Evolutionary conservation across 2,329 filamentous ascomycete genomes (phyloP).

Genomic region (Fusarium aywerte): DNA sequence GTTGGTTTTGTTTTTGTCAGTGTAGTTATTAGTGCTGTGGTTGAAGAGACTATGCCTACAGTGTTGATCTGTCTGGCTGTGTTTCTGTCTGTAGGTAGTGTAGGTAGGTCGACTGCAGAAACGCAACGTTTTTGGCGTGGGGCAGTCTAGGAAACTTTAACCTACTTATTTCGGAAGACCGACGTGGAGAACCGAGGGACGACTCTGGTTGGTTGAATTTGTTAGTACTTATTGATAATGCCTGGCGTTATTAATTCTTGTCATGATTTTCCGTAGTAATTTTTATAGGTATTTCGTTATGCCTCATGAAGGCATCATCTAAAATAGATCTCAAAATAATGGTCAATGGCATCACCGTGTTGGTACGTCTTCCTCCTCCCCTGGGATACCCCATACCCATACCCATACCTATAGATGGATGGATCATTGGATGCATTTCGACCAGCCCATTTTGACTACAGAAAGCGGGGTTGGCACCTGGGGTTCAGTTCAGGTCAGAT

Average conservation of each 20-base stretch:
- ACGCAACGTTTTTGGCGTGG: conserved; percentile 28
- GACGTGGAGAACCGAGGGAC: conserved; percentile 15
- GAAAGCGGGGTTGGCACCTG: conserved; percentile 36
- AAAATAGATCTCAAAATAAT: background rate
- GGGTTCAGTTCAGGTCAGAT: conserved; percentile 6
- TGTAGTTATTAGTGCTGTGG: conserved; percentile 7
- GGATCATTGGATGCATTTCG: conserved; percentile 11
- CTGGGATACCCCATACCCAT: conserved; percentile 23
- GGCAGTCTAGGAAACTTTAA: conserved; percentile 15
- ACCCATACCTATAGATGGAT: conserved; percentile 17
- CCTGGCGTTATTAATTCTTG: no score
- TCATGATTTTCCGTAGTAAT: no score
- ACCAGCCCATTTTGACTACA: conserved; percentile 12
- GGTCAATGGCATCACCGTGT: background rate
- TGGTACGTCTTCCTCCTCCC: conserved; percentile 6
- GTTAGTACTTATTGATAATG: no score
- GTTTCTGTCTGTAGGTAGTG: background rate
- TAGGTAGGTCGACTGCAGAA: conserved; percentile 9
- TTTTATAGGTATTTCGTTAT: background rate
- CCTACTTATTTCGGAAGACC: conserved; percentile 15
- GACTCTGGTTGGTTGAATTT: conserved; percentile 25
- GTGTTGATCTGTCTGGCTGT: conserved; percentile 11
- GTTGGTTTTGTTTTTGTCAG: conserved; percentile 17
- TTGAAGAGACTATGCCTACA: conserved; percentile 7
- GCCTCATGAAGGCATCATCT: background rate